phyloP scores from a whole-genome alignment of 2,329 filamentous ascomycete species.

The Colletotrichum costaricense region DNA sequence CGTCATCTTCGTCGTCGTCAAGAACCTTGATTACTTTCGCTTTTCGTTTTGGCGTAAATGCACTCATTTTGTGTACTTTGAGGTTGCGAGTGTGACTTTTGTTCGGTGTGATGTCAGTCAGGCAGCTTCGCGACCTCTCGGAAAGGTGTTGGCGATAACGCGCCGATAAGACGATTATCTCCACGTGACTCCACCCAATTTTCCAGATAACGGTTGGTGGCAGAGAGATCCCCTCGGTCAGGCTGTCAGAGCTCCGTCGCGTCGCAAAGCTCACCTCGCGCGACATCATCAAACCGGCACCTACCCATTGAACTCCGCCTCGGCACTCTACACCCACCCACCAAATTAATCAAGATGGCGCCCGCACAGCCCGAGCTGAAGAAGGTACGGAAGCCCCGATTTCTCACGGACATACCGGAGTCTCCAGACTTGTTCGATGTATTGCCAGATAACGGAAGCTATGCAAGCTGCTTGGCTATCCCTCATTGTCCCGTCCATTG shows the following conservation, averaged over 20 bases:
- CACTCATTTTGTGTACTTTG: conserved; percentile 56
- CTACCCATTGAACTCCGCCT: conserved; percentile 1
- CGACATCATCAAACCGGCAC: conserved; percentile 7
- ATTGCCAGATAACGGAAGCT: conserved; percentile 3
- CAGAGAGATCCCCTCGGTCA: conserved; percentile 14
- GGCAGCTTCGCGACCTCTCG: neutral
- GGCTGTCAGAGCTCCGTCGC: conserved; percentile 31
- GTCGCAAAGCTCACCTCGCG: conserved; percentile 31
- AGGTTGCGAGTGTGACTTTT: neutral
- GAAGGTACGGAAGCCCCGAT: conserved; percentile 73
- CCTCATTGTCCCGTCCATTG: neutral
- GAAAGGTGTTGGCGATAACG: neutral
- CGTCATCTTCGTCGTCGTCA: conserved; percentile 69
- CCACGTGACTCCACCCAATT: conserved; percentile 55
- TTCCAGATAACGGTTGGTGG: conserved; percentile 16
- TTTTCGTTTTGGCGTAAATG: conserved; percentile 72
- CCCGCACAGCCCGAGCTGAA: conserved; percentile 99
- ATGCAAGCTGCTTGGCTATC: neutral
- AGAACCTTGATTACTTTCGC: conserved; percentile 80
- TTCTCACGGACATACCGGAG: conserved; percentile 28
- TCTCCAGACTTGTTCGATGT: conserved; percentile 30
- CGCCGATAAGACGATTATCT: conserved; percentile 53
- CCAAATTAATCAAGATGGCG: conserved; percentile 77
- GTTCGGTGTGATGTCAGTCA: neutral
- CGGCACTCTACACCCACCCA: neutral